Conservation (phyloP, 1,284 basidiomycete species). For the Cystobasidium slooffiae region DNA sequence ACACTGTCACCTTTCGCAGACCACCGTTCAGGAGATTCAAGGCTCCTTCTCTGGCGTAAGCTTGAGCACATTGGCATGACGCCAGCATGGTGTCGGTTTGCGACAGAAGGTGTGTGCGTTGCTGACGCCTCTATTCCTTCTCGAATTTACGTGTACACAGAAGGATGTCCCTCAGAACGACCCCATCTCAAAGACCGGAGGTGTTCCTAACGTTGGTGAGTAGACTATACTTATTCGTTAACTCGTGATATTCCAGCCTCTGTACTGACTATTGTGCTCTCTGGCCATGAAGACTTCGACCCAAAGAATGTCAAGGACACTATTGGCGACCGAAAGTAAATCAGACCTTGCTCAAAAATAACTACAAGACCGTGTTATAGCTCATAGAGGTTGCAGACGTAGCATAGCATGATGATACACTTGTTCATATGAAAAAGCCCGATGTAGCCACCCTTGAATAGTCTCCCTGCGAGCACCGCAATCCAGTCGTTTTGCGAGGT, state of each 20-base stretch:
- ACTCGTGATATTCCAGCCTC: neutral
- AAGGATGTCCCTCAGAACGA: slow-evolving; percentile 21
- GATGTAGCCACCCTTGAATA: too few relatives aligned
- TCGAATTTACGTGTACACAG: neutral
- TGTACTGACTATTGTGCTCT: neutral
- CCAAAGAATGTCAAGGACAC: slow-evolving; percentile 8
- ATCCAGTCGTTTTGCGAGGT: too few relatives aligned
- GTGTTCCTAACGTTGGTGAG: slow-evolving; percentile 28
- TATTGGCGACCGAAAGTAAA: slow-evolving; percentile 7
- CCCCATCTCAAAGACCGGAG: slow-evolving; percentile 17
- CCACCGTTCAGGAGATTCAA: slow-evolving; percentile 18
- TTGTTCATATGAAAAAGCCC: too few relatives aligned
- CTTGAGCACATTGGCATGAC: too few relatives aligned
- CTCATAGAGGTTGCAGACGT: neutral
- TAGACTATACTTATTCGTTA: neutral
- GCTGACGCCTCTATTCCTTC: neutral
- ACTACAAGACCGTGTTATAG: neutral
- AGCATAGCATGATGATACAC: too few relatives aligned
- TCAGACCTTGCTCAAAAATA: neutral
- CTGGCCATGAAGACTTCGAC: slow-evolving; percentile 1
- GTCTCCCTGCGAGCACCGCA: too few relatives aligned
- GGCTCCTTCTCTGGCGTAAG: slow-evolving; percentile 31
- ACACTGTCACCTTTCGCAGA: neutral
- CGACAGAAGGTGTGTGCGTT: neutral
- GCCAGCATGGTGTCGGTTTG: neutral